A percentile compares a stretch with the other conserved stretches of the same genome.
Conservation (phyloP, 495 filamentous ascomycete genomes). For the Clavariopsis aquatica region DNA sequence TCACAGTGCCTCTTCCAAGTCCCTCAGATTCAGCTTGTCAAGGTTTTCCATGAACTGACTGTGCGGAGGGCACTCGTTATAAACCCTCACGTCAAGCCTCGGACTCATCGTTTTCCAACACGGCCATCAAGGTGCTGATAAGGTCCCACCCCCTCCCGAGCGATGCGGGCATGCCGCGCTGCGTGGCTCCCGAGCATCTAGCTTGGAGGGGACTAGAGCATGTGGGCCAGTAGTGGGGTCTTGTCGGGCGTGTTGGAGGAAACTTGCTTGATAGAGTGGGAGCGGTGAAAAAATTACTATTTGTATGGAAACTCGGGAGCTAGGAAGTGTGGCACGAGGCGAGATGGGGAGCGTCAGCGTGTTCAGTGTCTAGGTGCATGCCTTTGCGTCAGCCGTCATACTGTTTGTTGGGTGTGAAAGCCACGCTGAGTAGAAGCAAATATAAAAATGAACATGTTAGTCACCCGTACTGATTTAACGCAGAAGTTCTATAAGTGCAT, state of each 20-base stretch:
- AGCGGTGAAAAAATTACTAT: not conserved
- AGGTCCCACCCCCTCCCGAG: not conserved
- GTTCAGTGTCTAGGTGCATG: no score
- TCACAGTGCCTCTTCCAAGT: no score
- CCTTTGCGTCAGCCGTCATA: no score
- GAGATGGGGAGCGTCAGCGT: no score
- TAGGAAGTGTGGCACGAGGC: no score
- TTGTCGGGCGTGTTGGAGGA: not conserved
- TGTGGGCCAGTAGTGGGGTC: not conserved
- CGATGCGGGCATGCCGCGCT: not conserved
- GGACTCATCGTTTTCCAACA: not conserved
- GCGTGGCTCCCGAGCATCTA: not conserved
- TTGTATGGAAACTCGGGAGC: no score
- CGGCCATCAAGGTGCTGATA: not conserved
- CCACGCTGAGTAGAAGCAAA: no score
- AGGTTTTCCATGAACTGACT: not conserved
- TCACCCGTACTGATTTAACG: no score
- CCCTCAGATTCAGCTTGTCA: no score
- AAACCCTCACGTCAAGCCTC: not conserved
- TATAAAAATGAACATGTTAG: no score
- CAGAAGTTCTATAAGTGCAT: not conserved
- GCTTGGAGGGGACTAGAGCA: not conserved
- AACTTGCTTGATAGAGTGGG: not conserved
- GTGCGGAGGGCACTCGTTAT: not conserved
- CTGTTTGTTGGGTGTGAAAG: no score